Conservation (phyloP, 2,329 filamentous ascomycete genomes). For the Penicillium nordicum region DNA sequence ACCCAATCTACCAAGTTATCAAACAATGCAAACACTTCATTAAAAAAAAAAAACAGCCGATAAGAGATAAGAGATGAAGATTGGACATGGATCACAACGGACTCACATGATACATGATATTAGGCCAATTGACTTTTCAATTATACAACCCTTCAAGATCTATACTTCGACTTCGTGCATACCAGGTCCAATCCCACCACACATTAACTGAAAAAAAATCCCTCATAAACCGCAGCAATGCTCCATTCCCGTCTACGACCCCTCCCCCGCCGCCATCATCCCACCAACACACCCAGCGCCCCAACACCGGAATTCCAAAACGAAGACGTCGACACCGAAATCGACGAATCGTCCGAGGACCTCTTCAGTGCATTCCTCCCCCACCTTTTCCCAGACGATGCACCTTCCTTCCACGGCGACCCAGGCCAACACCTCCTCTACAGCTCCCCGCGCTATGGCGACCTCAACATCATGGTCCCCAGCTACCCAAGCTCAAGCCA, state of each 20-base stretch:
- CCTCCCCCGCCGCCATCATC: slow-evolving; percentile 24
- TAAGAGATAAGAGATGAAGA: not conserved
- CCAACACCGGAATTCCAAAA: slow-evolving; percentile 16
- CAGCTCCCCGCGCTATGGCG: slow-evolving; percentile 40
- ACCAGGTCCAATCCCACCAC: not conserved
- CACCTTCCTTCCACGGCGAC: slow-evolving; percentile 54
- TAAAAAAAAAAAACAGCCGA: not conserved
- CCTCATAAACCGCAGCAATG: slow-evolving; percentile 16
- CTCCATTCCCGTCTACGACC: slow-evolving; percentile 32
- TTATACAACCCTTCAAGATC: not conserved
- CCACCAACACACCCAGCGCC: slow-evolving; percentile 10
- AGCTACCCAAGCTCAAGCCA: slow-evolving; percentile 41
- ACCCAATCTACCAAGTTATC: slow-evolving; percentile 1
- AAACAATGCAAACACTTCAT: slow-evolving; percentile 9
- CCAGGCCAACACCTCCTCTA: slow-evolving; percentile 52
- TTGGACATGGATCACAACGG: not conserved
- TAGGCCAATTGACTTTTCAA: not conserved
- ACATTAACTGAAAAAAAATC: not conserved
- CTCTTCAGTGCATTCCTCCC: slow-evolving; percentile 54
- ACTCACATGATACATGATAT: not conserved
- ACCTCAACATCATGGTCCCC: slow-evolving; percentile 41
- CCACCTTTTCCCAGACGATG: slow-evolving; percentile 55
- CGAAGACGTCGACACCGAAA: slow-evolving; percentile 9
- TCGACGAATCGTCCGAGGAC: slow-evolving; percentile 45
- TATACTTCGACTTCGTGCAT: not conserved